These are phyloP conservation scores for Geotrichum carabidarum DNA, from an alignment of 1,139 yeast species.

Conservation along the genomic window DNA sequence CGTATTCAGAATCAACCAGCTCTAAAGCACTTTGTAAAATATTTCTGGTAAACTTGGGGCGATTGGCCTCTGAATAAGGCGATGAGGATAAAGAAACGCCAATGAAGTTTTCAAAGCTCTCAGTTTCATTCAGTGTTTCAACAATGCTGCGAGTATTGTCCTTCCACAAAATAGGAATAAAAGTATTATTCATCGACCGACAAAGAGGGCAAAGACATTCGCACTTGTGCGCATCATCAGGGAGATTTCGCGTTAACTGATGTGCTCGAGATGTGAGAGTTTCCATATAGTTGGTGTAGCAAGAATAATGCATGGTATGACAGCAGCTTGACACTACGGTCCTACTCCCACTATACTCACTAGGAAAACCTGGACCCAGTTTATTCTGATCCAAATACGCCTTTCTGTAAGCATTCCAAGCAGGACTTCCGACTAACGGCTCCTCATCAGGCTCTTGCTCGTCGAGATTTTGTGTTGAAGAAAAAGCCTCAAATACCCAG, in stretches of 20 bases:
- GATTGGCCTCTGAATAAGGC: no score
- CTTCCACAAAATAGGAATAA: constrained; percentile 62
- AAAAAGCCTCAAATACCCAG: constrained; percentile 63
- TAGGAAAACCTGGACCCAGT: constrained; percentile 68
- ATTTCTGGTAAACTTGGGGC: no score
- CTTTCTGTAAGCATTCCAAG: constrained; percentile 41
- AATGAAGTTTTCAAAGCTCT: constrained; percentile 10
- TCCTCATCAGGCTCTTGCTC: constrained; percentile 31
- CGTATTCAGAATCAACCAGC: neutral
- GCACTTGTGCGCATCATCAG: constrained; percentile 63
- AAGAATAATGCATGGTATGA: constrained; percentile 84
- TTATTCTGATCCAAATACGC: constrained; percentile 41
- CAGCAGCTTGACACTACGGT: constrained; percentile 79
- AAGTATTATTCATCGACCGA: constrained; percentile 75
- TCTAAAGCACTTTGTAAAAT: neutral
- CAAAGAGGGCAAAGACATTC: constrained; percentile 91
- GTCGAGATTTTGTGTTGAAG: constrained; percentile 51
- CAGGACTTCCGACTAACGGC: constrained; percentile 28
- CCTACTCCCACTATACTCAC: constrained; percentile 35
- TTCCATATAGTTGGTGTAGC: constrained; percentile 60
- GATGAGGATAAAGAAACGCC: no score
- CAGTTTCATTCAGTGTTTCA: constrained; percentile 15
- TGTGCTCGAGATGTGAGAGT: constrained; percentile 44
- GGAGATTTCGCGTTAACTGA: constrained; percentile 76
- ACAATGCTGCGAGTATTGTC: constrained; percentile 25